Percentiles rank a stretch among this genome's conserved stretches.
Conservation (phyloP, 192 early-diverging fungal genomes). For the Podila verticillata region DNA sequence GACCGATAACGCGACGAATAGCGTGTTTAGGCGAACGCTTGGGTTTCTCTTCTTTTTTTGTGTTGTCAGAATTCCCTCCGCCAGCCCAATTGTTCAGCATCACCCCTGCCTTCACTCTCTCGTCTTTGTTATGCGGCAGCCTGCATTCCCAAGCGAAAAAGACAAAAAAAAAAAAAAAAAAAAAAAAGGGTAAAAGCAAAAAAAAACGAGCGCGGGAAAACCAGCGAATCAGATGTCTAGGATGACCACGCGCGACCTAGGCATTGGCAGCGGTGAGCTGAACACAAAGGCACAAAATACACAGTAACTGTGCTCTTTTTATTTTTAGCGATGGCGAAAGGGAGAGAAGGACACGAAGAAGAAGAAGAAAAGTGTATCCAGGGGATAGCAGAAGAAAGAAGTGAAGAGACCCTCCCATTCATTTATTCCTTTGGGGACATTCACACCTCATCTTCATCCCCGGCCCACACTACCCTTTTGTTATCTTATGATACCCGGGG, state of each 20-base stretch:
- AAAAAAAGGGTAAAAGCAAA: neutral
- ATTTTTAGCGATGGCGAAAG: neutral
- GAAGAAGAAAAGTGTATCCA: neutral
- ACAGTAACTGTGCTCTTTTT: neutral
- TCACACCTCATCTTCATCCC: neutral
- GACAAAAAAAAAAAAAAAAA: neutral
- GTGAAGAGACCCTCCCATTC: too few species aligned
- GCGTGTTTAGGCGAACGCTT: too few species aligned
- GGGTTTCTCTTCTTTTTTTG: too few species aligned
- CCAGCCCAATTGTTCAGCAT: too few species aligned
- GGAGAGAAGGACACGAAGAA: neutral
- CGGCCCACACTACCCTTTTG: neutral
- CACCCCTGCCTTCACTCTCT: neutral
- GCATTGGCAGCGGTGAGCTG: neutral
- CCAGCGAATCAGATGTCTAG: slow-evolving; percentile 1
- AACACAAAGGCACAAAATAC: neutral
- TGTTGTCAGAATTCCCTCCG: too few species aligned
- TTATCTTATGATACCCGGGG: neutral
- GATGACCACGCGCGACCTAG: neutral
- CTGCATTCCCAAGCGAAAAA: neutral
- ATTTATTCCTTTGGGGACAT: too few species aligned
- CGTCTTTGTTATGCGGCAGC: neutral
- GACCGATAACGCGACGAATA: too few species aligned
- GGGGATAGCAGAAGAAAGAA: neutral
- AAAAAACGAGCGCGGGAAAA: neutral